phyloP scores from a whole-genome alignment of 306 rosid genomes.

The Geum urbanum region DNA sequence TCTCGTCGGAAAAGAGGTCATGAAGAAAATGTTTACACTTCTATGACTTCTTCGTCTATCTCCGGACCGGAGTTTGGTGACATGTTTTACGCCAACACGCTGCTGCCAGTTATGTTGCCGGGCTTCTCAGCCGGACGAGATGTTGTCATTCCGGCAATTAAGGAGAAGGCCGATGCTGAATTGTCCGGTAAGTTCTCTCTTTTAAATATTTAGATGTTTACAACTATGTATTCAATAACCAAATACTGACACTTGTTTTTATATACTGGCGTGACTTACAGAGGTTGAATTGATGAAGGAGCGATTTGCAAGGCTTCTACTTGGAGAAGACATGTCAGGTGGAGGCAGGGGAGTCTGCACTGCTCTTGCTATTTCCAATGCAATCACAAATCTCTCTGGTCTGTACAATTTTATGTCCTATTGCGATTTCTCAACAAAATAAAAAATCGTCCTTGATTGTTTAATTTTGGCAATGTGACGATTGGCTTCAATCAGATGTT shows the following conservation, averaged over 20 bases:
- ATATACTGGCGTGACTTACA: not conserved
- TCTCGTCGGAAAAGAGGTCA: slow-evolving; percentile 18
- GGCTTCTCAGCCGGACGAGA: slow-evolving; percentile 18
- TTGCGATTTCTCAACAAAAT: not conserved
- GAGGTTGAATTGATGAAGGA: slow-evolving; percentile 47
- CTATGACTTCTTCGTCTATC: slow-evolving; percentile 24
- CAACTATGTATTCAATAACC: not conserved
- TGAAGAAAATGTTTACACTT: slow-evolving; percentile 19
- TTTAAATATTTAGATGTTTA: too few species aligned
- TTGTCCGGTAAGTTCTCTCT: slow-evolving; percentile 29
- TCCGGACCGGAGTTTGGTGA: slow-evolving; percentile 7
- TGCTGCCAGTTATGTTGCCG: slow-evolving; percentile 6
- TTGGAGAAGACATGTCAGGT: slow-evolving; percentile 55
- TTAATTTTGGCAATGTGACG: not conserved
- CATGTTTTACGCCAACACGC: not conserved
- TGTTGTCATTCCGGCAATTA: slow-evolving; percentile 16
- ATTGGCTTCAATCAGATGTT: not conserved
- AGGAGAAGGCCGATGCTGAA: slow-evolving; percentile 18
- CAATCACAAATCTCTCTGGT: slow-evolving; percentile 50
- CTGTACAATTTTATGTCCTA: not conserved
- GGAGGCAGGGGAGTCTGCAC: slow-evolving; percentile 48
- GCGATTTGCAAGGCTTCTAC: slow-evolving; percentile 47
- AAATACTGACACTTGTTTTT: not conserved
- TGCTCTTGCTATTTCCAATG: slow-evolving; percentile 47
- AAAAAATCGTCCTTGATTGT: not conserved